phyloP scores from a whole-genome alignment of 176 grass and related monocot species.

The Lolium multiflorum region DNA sequence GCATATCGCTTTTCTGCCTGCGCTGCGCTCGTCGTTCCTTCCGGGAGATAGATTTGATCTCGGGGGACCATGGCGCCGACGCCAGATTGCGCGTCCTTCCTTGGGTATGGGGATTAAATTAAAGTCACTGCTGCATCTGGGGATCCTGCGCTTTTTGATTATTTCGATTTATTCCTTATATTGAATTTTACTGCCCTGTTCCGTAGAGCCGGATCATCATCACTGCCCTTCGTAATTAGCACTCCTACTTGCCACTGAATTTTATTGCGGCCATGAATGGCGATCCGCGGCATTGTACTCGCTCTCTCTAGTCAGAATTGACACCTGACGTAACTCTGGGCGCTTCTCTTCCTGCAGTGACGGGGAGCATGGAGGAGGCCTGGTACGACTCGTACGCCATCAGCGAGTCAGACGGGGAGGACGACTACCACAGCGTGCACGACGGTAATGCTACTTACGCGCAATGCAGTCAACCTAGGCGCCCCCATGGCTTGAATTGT shows the following conservation, averaged over 20 bases:
- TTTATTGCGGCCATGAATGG: conserved; percentile 36
- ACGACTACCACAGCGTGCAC: conserved; percentile 93
- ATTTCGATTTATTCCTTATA: background rate
- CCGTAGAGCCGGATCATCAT: conserved; percentile 43
- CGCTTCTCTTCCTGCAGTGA: conserved; percentile 44
- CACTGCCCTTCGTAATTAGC: conserved; percentile 11
- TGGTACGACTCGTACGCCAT: conserved; percentile 83
- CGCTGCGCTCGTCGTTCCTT: no score
- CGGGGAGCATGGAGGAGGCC: conserved; percentile 74
- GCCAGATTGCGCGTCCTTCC: conserved; percentile 39
- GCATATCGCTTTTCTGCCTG: conserved; percentile 2
- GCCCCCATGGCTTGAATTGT: background rate
- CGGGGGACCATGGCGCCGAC: conserved; percentile 44
- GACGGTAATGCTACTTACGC: conserved; percentile 56
- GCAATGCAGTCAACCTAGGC: background rate
- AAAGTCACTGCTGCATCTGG: conserved; percentile 23
- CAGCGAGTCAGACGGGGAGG: conserved; percentile 77
- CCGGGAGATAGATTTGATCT: conserved; percentile 45
- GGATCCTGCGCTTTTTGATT: conserved; percentile 37
- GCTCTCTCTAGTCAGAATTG: background rate
- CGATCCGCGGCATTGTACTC: conserved; percentile 1
- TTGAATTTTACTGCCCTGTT: conserved; percentile 7
- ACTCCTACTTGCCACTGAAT: no score
- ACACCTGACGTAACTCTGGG: conserved; percentile 43
- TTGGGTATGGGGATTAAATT: conserved; percentile 11